phyloP scores from a whole-genome alignment of 768 basidiomycete species.

The Tulasnella sp. region DNA sequence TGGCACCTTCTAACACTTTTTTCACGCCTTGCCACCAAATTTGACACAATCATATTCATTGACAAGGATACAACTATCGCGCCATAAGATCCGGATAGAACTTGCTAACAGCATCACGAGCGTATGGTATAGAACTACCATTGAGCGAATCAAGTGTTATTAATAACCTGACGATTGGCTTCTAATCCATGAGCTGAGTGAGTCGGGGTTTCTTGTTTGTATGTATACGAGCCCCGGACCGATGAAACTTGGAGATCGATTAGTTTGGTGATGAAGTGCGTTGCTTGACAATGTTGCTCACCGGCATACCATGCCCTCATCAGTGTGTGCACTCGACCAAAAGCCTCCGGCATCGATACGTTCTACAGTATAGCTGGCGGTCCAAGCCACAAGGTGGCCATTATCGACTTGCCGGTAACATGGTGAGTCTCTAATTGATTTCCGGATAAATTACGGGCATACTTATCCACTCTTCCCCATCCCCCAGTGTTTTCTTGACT shows the following conservation, averaged over 20 bases:
- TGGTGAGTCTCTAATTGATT: no score
- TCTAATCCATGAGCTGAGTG: constrained; percentile 24
- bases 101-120: no score
- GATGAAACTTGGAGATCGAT: constrained; percentile 21
- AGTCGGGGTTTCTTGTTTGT: constrained; percentile 26
- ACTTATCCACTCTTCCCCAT: constrained; percentile 27
- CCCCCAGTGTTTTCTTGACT: constrained; percentile 22
- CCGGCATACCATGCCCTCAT: constrained; percentile 28
- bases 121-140: no score
- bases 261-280: neutral
- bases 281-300: no score
- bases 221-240: constrained; percentile 27
- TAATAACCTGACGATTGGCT: constrained; percentile 23
- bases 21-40: no score
- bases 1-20: no score
- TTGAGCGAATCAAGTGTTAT: no score
- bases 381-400: constrained; percentile 29
- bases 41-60: no score
- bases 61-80: no score
- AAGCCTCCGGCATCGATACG: constrained; percentile 26
- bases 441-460: no score
- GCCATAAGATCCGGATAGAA: no score
- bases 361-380: constrained; percentile 26
- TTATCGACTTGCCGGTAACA: no score
- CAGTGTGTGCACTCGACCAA: constrained; percentile 23